These are phyloP conservation scores for Phoma sp. DNA, from an alignment of 2,329 filamentous ascomycete genomes.

Conservation along the genomic window DNA sequence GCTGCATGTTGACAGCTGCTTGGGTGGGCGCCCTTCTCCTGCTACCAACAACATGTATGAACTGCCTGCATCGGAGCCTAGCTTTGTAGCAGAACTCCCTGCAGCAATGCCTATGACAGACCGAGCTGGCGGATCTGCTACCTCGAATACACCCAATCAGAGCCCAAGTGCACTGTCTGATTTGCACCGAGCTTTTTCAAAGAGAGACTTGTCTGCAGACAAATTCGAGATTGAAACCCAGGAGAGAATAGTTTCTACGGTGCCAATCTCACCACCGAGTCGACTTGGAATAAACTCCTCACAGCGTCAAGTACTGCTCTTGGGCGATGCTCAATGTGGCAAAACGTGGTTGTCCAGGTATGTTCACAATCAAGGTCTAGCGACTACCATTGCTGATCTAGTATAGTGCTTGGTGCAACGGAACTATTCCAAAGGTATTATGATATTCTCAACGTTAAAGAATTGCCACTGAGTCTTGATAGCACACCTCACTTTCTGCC, in stretches of 20 bases:
- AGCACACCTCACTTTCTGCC: neutral
- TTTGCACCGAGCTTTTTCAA: conserved; percentile 4
- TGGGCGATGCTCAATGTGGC: conserved; percentile 18
- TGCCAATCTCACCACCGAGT: neutral
- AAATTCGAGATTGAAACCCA: conserved; percentile 1
- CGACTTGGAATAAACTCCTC: neutral
- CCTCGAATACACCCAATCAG: neutral
- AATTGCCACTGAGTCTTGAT: neutral
- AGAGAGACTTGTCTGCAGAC: conserved; percentile 3
- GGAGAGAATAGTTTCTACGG: neutral
- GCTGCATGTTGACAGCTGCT: conserved; percentile 2
- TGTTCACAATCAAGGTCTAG: neutral
- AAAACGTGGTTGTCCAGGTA: conserved; percentile 19
- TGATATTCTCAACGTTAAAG: no score
- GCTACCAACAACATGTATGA: neutral
- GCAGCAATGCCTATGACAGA: neutral
- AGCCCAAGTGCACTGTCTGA: neutral
- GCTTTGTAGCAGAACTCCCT: neutral
- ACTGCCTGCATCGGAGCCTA: conserved; percentile 6
- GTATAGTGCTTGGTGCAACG: neutral
- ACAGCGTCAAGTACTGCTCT: conserved; percentile 16
- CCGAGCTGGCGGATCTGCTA: neutral
- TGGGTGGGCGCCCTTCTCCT: neutral
- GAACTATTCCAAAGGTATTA: conserved; percentile 4
- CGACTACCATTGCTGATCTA: neutral